A percentile compares a stretch with the other conserved stretches of the same genome.
Conservation (phyloP, 306 rosid genomes). For the Arachis stenosperma region DNA sequence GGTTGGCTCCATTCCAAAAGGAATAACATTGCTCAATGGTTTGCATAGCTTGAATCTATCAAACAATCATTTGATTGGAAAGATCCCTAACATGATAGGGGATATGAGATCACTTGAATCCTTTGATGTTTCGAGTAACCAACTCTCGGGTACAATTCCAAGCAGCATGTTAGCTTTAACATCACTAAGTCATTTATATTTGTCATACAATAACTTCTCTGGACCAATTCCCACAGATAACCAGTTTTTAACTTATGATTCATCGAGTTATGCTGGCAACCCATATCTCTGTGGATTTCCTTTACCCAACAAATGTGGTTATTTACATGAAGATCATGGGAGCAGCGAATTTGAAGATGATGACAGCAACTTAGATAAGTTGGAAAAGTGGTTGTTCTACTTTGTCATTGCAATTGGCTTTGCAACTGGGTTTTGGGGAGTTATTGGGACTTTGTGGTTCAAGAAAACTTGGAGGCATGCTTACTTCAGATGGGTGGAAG, state of each 20-base stretch:
- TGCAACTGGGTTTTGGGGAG: slow-evolving; percentile 34
- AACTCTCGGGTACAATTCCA: slow-evolving; percentile 32
- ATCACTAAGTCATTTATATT: slow-evolving; percentile 12
- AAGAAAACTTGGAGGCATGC: slow-evolving; percentile 38
- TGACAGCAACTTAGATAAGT: background rate
- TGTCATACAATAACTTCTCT: slow-evolving; percentile 31
- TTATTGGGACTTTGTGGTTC: background rate
- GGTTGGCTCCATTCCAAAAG: slow-evolving; percentile 23
- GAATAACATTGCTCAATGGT: slow-evolving; percentile 10
- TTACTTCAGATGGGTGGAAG: slow-evolving; percentile 39
- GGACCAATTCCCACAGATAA: slow-evolving; percentile 24
- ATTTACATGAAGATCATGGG: background rate
- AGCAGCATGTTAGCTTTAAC: slow-evolving; percentile 1
- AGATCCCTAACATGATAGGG: slow-evolving; percentile 18
- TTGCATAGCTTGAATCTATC: slow-evolving; percentile 23
- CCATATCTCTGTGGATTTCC: slow-evolving; percentile 35
- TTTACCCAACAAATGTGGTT: background rate
- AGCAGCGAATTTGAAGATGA: background rate
- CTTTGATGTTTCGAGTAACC: slow-evolving; percentile 35
- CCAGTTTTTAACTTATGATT: slow-evolving; percentile 9
- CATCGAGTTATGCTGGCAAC: slow-evolving; percentile 21
- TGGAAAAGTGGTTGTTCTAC: slow-evolving; percentile 31
- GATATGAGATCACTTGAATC: slow-evolving; percentile 28
- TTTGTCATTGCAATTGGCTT: slow-evolving; percentile 28
- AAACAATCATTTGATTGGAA: slow-evolving; percentile 31